phyloP scores from a whole-genome alignment of 768 basidiomycete species.

The Amyloporia xantha region DNA sequence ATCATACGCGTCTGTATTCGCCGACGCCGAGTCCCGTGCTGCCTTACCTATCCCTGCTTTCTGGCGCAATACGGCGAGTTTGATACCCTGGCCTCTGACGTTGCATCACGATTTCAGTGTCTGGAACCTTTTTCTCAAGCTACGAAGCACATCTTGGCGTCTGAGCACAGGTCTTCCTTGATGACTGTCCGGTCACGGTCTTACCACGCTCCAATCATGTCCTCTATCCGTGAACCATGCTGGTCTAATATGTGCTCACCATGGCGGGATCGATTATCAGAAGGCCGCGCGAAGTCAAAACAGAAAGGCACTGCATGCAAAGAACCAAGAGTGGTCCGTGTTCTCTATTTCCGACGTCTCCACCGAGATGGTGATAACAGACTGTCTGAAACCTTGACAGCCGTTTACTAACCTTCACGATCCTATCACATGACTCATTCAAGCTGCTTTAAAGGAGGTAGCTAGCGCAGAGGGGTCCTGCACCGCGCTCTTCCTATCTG shows the following conservation, averaged over 20 bases:
- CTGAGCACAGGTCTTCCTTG: neutral
- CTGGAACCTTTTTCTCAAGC: neutral
- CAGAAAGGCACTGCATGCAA: neutral
- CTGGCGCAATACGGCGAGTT: neutral
- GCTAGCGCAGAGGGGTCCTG: neutral
- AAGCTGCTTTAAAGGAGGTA: neutral
- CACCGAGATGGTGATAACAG: neutral
- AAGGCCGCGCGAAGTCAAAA: neutral
- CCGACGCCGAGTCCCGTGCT: neutral
- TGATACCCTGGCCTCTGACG: neutral
- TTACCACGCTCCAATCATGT: slow-evolving; percentile 3
- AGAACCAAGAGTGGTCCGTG: neutral
- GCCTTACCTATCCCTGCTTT: neutral
- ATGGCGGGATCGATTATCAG: neutral
- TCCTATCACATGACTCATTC: neutral
- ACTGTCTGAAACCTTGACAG: neutral
- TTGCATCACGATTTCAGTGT: neutral
- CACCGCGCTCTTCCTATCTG: neutral
- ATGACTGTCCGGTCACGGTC: slow-evolving; percentile 1
- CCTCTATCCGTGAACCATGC: neutral
- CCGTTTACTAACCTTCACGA: slow-evolving; percentile 1
- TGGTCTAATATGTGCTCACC: neutral
- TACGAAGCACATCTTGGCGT: neutral
- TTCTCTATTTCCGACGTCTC: neutral
- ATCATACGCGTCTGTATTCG: neutral